Evolutionary conservation across 192 early-diverging fungal genomes (phyloP), one percentile per base, ranked within the genome.

Genomic region (Coemansia sp.): DNA sequence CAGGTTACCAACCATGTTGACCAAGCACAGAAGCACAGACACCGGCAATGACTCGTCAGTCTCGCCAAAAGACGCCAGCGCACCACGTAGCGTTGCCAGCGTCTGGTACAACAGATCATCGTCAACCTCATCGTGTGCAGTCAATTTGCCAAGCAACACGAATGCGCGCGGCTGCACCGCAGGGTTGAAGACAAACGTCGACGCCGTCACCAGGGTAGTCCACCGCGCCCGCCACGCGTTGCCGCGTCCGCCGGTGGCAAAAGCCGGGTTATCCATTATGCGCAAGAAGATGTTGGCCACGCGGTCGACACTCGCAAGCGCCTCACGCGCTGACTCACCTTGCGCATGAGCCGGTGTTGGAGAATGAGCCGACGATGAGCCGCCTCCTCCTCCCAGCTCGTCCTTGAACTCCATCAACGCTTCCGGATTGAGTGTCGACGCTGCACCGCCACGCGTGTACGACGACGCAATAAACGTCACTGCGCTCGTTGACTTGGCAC

Each of bases 91-190:
- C 0, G 95, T 91, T 2, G 93, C 94, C 19, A 97, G 76, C 21
- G 93, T 94, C 78, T 95, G 94, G 71, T 95, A 98, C n/a, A 97
- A 71, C 54, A 96, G 61, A 68, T 95, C 95, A 62, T 97, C 93
- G 63, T 97, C 95, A 0, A 94, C 91, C 66, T 94, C 94, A 70
- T 95, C 92, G 26, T 90, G 84, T 4, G 93, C 93, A 4, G 82
- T 65, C 49, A 98, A 83, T 46, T 90, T 91, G 19, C 96, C 96
- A 36, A 98, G 84, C 16, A 90, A 85, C 26, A 96, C 91, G 80
- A 97, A 98, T 2, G 96, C 92, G 41, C 95, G 88, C 5, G 96
- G 95, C 75, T 98, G 96, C 36, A 97, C 89, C 0, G 94, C 93
- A 6, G 92, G 93, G 72, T 96, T 96, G 78, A 90, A 92, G 65